These are phyloP conservation scores for Phytophthora lateralis DNA, from an alignment of 352 stramenopile genomes.

Conservation along the genomic window DNA sequence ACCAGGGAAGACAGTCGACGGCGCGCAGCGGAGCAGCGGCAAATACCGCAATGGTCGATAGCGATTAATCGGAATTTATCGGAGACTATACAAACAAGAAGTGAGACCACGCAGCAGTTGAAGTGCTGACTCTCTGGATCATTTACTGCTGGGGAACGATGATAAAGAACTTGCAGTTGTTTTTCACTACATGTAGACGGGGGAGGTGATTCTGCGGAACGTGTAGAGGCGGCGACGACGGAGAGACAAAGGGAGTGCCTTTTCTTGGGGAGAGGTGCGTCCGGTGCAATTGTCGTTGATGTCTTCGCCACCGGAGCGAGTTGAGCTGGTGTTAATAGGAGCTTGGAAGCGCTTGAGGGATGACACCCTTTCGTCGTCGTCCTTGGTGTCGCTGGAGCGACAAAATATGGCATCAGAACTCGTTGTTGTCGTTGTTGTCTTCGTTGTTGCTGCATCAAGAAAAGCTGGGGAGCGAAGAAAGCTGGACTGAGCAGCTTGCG, in stretches of 20 bases:
- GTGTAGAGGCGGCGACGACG: not conserved
- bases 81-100: slow-evolving; percentile 11
- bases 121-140: slow-evolving; percentile 16
- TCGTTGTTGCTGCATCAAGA: not conserved
- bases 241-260: not conserved
- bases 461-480: not conserved
- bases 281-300: too few relatives aligned
- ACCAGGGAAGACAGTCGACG: slow-evolving; percentile 5
- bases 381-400: not conserved
- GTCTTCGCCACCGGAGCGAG: too few relatives aligned
- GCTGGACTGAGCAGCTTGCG: slow-evolving; percentile 7
- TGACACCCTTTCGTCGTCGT: not conserved
- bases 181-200: not conserved
- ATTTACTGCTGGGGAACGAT: not conserved
- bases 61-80: slow-evolving; percentile 13
- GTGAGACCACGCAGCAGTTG: not conserved
- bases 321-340: slow-evolving; percentile 15
- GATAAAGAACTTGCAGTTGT: not conserved
- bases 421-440: not conserved
- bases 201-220: not conserved
- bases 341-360: not conserved
- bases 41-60: slow-evolving; percentile 8
- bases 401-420: not conserved
- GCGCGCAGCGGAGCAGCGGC: slow-evolving; percentile 7
- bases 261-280: not conserved